These are phyloP conservation scores for Datura wrightii DNA, from an alignment of 257 asterid genomes.

Conservation along the genomic window DNA sequence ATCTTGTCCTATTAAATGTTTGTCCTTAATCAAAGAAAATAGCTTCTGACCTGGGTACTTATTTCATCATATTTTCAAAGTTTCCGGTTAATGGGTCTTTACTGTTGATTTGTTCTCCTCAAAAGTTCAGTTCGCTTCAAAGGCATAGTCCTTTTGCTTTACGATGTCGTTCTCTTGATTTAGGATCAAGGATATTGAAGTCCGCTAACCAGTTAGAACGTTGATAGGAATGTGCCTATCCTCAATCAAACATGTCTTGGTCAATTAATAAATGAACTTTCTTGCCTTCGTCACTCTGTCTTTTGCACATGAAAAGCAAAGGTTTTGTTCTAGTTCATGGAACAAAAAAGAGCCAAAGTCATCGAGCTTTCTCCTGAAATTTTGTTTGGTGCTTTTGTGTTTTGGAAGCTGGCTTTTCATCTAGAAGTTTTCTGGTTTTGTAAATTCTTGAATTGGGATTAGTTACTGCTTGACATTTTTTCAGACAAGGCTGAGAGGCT, in stretches of 20 bases:
- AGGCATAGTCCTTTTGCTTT: no score
- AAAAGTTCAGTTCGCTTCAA: no score
- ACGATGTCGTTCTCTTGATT: not conserved
- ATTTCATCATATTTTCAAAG: not conserved
- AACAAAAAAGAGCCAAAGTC: not conserved
- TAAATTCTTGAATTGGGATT: not conserved
- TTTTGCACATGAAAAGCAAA: not conserved
- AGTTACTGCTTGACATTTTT: not conserved
- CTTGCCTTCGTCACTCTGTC: not conserved
- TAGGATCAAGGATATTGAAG: not conserved
- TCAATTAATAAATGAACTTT: not conserved
- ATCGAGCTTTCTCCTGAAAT: not conserved
- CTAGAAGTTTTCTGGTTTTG: not conserved
- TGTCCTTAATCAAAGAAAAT: not conserved
- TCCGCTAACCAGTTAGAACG: not conserved
- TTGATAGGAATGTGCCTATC: not conserved
- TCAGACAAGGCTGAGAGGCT: slow-evolving; percentile 69
- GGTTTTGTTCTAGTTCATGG: not conserved
- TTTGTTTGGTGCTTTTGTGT: not conserved
- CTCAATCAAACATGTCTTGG: not conserved
- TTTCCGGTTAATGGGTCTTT: not conserved
- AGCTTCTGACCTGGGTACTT: not conserved
- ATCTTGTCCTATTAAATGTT: not conserved
- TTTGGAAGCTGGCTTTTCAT: not conserved
- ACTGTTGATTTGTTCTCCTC: not conserved